Conservation (phyloP, 495 filamentous ascomycete genomes). For the Neurospora sp. region DNA sequence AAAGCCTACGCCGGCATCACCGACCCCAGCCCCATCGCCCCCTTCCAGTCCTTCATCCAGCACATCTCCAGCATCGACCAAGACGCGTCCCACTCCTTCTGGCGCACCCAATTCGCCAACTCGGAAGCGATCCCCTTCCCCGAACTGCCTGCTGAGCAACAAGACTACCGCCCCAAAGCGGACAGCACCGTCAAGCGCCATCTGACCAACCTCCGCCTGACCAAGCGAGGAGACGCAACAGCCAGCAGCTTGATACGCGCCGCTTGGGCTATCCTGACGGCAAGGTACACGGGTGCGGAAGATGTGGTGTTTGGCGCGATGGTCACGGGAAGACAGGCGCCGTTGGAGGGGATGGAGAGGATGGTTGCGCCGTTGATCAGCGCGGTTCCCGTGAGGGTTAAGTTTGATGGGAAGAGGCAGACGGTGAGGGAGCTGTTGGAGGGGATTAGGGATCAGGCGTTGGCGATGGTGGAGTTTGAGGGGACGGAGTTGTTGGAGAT, state of each 20-base stretch:
- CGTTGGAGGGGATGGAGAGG: conserved; percentile 35
- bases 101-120: not conserved
- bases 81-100: not conserved
- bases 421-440: not conserved
- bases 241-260: conserved; percentile 26
- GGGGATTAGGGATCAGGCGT: not conserved
- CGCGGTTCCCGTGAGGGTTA: conserved; percentile 44
- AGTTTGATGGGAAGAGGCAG: not conserved
- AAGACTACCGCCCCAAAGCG: not conserved
- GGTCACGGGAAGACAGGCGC: conserved; percentile 34
- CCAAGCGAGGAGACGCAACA: conserved; percentile 1
- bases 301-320: conserved; percentile 37
- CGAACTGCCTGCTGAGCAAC: conserved; percentile 1
- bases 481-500: not conserved
- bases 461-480: not conserved
- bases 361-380: conserved; percentile 47
- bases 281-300: conserved; percentile 25
- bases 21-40: not conserved
- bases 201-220: not conserved
- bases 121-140: conserved; percentile 11
- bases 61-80: conserved; percentile 18
- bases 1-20: conserved; percentile 5
- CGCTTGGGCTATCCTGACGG: conserved; percentile 34
- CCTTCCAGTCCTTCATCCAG: conserved; percentile 36
- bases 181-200: not conserved